These are phyloP conservation scores for Priceomyces carsonii DNA, from an alignment of 805 yeast genomes.

Conservation along the genomic window DNA sequence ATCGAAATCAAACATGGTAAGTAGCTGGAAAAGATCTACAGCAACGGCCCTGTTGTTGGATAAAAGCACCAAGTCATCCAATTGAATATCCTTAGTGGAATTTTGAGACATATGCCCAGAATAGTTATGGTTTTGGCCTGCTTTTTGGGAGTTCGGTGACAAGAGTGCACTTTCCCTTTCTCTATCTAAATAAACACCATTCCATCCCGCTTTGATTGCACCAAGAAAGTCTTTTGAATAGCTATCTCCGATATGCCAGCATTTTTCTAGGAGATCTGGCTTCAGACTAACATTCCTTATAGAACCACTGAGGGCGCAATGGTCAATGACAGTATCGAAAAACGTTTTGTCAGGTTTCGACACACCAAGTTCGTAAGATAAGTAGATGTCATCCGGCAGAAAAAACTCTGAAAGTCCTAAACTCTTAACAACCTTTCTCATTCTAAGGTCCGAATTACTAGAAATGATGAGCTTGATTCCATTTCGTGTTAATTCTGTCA, in stretches of 20 bases:
- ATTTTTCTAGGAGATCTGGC: slow-evolving; percentile 15
- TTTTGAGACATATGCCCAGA: slow-evolving; percentile 2
- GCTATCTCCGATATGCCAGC: slow-evolving; percentile 74
- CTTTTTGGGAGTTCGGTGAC: slow-evolving; percentile 4
- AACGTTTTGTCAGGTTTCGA: slow-evolving; percentile 54
- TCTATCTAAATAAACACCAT: slow-evolving; percentile 57
- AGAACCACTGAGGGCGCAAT: slow-evolving; percentile 11
- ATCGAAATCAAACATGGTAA: slow-evolving; percentile 13
- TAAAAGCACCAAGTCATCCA: slow-evolving; percentile 23
- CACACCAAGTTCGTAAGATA: slow-evolving; percentile 58
- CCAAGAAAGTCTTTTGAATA: slow-evolving; percentile 54
- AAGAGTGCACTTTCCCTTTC: slow-evolving; percentile 15
- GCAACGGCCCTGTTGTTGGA: slow-evolving; percentile 36
- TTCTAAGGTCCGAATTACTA: slow-evolving; percentile 64
- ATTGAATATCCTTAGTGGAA: slow-evolving; percentile 7
- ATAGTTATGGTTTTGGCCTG: slow-evolving; percentile 5
- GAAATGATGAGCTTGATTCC: slow-evolving; percentile 45
- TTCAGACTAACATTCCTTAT: not conserved
- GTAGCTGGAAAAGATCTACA: slow-evolving; percentile 19
- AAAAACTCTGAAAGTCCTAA: slow-evolving; percentile 48
- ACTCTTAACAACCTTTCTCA: slow-evolving; percentile 44
- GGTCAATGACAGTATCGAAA: slow-evolving; percentile 26
- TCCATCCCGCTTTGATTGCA: slow-evolving; percentile 59
- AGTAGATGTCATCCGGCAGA: slow-evolving; percentile 36
- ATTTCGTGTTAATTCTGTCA: slow-evolving; percentile 29